Evolutionary conservation across 2,329 filamentous ascomycete genomes (phyloP).

Genomic region (Pseudocercospora vitis): DNA sequence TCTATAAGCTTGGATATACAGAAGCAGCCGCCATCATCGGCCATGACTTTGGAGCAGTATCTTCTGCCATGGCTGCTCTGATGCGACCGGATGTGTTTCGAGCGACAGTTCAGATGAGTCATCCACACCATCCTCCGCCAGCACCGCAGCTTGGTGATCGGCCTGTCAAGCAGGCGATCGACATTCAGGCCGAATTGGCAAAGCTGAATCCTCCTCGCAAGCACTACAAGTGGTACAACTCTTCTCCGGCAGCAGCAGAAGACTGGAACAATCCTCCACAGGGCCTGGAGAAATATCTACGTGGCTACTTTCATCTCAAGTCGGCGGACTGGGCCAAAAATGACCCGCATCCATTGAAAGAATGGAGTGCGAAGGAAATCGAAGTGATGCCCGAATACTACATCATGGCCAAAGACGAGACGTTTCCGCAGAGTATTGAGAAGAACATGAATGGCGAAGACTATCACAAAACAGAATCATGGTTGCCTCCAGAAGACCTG

Average conservation of each 20-base stretch:
- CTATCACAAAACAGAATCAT: slow-evolving; percentile 46
- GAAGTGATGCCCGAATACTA: slow-evolving; percentile 66
- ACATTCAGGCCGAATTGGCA: slow-evolving; percentile 59
- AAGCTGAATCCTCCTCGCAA: slow-evolving; percentile 59
- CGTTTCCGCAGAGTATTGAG: slow-evolving; percentile 61
- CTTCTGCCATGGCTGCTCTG: slow-evolving; percentile 59
- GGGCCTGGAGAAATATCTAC: slow-evolving; percentile 60
- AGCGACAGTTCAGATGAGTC: slow-evolving; percentile 63
- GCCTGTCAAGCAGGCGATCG: slow-evolving; percentile 33
- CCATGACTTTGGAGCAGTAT: slow-evolving; percentile 66
- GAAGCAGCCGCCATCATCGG: slow-evolving; percentile 61
- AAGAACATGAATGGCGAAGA: slow-evolving; percentile 57
- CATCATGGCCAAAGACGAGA: slow-evolving; percentile 59
- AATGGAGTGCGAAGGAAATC: slow-evolving; percentile 59
- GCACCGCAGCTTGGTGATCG: slow-evolving; percentile 51
- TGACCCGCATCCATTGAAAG: slow-evolving; percentile 53
- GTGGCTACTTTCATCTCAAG: slow-evolving; percentile 69
- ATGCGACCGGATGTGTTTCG: slow-evolving; percentile 65
- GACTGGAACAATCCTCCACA: slow-evolving; percentile 53
- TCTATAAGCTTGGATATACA: slow-evolving; percentile 61
- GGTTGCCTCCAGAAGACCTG: slow-evolving; percentile 61
- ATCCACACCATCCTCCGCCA: slow-evolving; percentile 60
- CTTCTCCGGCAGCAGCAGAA: slow-evolving; percentile 47
- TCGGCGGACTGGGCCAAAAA: slow-evolving; percentile 57
- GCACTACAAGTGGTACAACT: slow-evolving; percentile 70